Base-by-base conservation (phyloP, 2,329 filamentous ascomycete genomes). In the Epicoccum sorghinum region DNA sequence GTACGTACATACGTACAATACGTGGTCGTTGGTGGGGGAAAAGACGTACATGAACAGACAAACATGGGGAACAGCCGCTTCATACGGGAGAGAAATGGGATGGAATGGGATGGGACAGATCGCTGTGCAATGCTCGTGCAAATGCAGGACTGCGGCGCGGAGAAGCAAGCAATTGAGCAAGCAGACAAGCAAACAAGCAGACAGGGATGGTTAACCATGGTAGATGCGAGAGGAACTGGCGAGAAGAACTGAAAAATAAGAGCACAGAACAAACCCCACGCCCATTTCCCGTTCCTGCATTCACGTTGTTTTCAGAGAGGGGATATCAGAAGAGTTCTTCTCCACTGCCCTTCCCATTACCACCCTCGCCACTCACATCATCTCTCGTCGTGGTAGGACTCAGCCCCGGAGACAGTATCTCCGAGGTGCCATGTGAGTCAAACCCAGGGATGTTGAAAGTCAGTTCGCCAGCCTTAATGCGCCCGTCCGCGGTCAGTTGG, bases 51-150 rank as follows among this genome's bases (percentile, higher is more conserved):
- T 18, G 18, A 18, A 18, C 18, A 18, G 18, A 18, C 18, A 18
- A 18, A 18, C 18, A 18, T 18, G 18, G 18, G 18, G 18, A 18
- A 18, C 18, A 18, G 18, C 18, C 18, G 18, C 18, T 18, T 18
- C 18, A 18, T 2, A 18, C 18, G 18, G 18, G 18, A 3, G 18
- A 1, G 1, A 18, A 18, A 18, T 18, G 18, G 2, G 18, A 18
- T 18, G 18, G 18, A 18, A 18, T 18, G 18, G 18, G 18, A 18
- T 18, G 18, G 18, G 18, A 35, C 38, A 46, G 23, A 47, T 53
- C 60, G 57, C 62, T 59, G 58, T 52, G 61, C 57, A 64, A 55
- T 59, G 61, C 55, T 52, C 30, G 50, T 61, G 55, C 55, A 55
- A 56, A 62, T 59, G 62, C 57, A 47, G 23, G 40, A 55, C 41